Base-by-base conservation (phyloP, 192 early-diverging fungal genomes). In the Martensiomyces pterosporus region DNA sequence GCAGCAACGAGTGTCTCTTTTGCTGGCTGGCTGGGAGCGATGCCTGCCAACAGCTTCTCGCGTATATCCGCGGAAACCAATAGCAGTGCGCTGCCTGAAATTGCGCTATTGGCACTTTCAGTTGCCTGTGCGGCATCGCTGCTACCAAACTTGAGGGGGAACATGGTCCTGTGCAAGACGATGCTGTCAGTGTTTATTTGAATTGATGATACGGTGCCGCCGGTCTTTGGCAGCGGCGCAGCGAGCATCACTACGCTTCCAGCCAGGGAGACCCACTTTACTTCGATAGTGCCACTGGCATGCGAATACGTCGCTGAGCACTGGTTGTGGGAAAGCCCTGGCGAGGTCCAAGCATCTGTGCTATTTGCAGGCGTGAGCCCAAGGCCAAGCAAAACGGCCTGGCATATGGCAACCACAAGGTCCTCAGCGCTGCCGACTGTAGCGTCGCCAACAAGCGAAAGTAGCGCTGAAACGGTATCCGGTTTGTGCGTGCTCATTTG, bases 381-480 rank as follows among this genome's bases (percentile, higher is more conserved):
- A 18, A 43, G 47, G 29, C 35, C 37, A 29, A 39, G 25, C 10
- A 67, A 51, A 17, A 60, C 48, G 12, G 64, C 64, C 36, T 55
- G 51, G 48, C 64, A 59, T 45, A 67, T 46, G 8, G 56, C 64
- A 25, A 60, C 64, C 4, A 60, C 52, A 36, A 67, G 42, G 42
- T 67, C 64, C 25, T 54, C 56, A 3, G 64, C 35, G 29, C 40
- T 55, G 9, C 39, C 25, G 24, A 67, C 51, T 12, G 37, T 41
- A 1, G 45, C 18, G 52, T 32, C 24, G 25, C 64, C 64, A 24
- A 55, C 35, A 7, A 67, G 39, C 10, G 25, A 19, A 21, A 34
- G 39, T 16, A 66, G 47, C 40, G 39, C n/a, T n/a, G n/a, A n/a
- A n/a, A n/a, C n/a, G n/a, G n/a, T n/a, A n/a, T n/a, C n/a, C n/a